Evolutionary conservation across 83 land plant species (phyloP).

Genomic region (Picea engelmannii): DNA sequence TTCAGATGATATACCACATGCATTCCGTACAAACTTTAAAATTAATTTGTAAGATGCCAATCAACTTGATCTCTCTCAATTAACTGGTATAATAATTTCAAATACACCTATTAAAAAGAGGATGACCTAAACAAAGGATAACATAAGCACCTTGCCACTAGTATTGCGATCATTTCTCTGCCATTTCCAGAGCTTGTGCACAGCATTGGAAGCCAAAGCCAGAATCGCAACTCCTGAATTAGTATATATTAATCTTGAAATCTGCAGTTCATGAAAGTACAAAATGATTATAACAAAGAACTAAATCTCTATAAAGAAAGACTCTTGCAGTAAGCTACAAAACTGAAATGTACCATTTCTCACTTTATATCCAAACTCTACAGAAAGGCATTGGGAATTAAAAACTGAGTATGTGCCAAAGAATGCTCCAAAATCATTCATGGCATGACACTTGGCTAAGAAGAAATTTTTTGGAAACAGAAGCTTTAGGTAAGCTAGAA

Average conservation of each 20-base stretch:
- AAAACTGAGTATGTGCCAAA: not conserved
- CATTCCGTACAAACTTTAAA: not conserved
- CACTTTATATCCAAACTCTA: too few relatives aligned
- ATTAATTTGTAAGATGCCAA: constrained; percentile 8
- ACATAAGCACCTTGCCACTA: constrained; percentile 57
- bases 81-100: not conserved
- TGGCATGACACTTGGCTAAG: not conserved
- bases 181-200: constrained; percentile 78
- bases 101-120: not conserved
- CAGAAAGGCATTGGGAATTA: too few relatives aligned
- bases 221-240: constrained; percentile 76
- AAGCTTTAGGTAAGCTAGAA: too few relatives aligned
- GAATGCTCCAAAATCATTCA: not conserved
- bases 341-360: too few relatives aligned
- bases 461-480: too few relatives aligned
- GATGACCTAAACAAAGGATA: not conserved
- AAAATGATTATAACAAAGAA: constrained; percentile 2
- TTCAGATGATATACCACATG: not conserved
- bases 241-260: constrained; percentile 77
- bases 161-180: constrained; percentile 67
- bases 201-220: constrained; percentile 84
- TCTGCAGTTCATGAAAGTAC: constrained; percentile 34
- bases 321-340: too few relatives aligned
- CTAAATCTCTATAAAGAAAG: too few relatives aligned
- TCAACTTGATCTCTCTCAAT: constrained; percentile 8